phyloP scores from a whole-genome alignment of 148 eudicot genomes.

The Hydrangea macrophylla region DNA sequence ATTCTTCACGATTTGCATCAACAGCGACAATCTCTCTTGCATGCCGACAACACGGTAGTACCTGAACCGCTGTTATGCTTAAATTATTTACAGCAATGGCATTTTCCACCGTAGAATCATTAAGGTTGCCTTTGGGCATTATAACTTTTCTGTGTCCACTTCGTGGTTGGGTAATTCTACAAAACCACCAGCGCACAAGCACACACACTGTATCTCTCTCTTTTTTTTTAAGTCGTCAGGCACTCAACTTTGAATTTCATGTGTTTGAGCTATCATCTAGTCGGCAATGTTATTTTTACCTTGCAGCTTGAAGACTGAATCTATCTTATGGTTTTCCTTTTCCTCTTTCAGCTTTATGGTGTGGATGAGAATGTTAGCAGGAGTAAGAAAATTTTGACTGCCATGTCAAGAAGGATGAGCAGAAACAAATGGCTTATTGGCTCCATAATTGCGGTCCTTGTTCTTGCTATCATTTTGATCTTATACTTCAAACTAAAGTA shows the following conservation, averaged over 20 bases:
- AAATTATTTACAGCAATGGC: background rate
- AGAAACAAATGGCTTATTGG: constrained; percentile 56
- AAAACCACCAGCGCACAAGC: too few relatives aligned
- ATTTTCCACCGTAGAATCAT: background rate
- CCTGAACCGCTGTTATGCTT: background rate
- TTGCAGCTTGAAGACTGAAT: too few relatives aligned
- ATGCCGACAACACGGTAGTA: constrained; percentile 48
- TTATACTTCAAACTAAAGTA: constrained; percentile 51
- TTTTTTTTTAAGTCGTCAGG: background rate
- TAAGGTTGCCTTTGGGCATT: background rate
- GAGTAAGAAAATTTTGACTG: constrained; percentile 50
- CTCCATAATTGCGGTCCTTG: constrained; percentile 38
- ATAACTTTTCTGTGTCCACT: background rate
- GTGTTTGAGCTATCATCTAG: background rate
- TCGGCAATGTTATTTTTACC: too few relatives aligned
- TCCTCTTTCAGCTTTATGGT: constrained; percentile 46
- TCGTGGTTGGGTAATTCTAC: too few relatives aligned
- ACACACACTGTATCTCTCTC: too few relatives aligned
- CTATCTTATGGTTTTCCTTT: background rate
- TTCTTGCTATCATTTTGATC: constrained; percentile 41
- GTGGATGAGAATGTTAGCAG: constrained; percentile 49
- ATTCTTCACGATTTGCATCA: constrained; percentile 54
- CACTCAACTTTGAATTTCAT: background rate
- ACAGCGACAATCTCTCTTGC: constrained; percentile 55
- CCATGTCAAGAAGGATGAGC: constrained; percentile 58